These are phyloP conservation scores for Bombardia bombarda DNA, from an alignment of 495 filamentous ascomycete genomes.

Conservation along the genomic window DNA sequence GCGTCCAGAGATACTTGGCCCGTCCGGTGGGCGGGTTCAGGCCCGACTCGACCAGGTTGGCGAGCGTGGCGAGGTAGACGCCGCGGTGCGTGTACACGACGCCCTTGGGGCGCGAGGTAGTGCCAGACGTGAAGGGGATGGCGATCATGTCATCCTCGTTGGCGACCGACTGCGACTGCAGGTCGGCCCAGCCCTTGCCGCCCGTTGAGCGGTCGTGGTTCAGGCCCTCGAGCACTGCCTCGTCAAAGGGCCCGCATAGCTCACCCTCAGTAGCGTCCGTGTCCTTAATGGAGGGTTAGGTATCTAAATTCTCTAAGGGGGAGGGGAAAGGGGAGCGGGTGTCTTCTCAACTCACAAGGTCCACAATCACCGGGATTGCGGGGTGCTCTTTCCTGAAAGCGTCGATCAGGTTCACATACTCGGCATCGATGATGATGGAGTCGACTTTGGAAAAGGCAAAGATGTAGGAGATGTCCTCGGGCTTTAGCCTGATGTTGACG, in stretches of 20 bases:
- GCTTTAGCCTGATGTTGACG: conserved; percentile 86
- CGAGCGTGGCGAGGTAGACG: conserved; percentile 75
- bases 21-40: conserved; percentile 61
- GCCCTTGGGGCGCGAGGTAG: conserved; percentile 86
- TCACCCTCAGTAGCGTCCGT: conserved; percentile 70
- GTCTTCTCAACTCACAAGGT: too few species aligned
- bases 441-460: conserved; percentile 80
- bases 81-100: conserved; percentile 89
- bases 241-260: conserved; percentile 71
- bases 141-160: conserved; percentile 78
- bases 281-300: too few species aligned
- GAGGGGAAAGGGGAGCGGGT: conserved; percentile 1
- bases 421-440: conserved; percentile 77
- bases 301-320: neutral
- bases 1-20: conserved; percentile 82
- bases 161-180: conserved; percentile 51
- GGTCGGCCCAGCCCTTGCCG: conserved; percentile 64
- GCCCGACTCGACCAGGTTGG: conserved; percentile 80
- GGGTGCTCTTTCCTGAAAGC: conserved; percentile 52
- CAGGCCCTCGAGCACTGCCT: conserved; percentile 75
- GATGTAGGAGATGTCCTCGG: conserved; percentile 84
- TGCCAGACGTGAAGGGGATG: conserved; percentile 82
- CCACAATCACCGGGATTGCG: conserved; percentile 61
- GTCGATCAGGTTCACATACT: conserved; percentile 64
- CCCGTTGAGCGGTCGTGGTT: conserved; percentile 55